Evolutionary conservation across 805 yeast genomes (phyloP), one percentile per base, ranked within the genome.

Genomic region (Cyberlindnera meyerae): DNA sequence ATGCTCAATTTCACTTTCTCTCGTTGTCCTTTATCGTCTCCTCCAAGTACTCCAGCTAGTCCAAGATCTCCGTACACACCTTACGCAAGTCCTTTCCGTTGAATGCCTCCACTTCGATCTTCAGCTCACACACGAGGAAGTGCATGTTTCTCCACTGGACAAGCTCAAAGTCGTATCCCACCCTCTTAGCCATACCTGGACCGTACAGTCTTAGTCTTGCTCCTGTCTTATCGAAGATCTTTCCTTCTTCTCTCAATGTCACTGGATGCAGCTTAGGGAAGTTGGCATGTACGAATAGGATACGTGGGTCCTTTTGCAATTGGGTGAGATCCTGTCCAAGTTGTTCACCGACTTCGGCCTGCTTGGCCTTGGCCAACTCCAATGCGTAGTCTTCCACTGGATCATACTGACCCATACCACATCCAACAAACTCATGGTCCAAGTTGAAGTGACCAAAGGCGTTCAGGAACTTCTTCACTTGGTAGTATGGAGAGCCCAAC

Each of bases 181-280:
- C 64, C 17, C 71, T 60, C 36, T 61, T 58, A 29, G 65, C 64
- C 68, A 76, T 68, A 4, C 74, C 78, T 4, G 72, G 66, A 5
- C 84, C 85, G 45, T 75, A 79, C 11, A 78, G 53, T 41, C 86
- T 58, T n/a, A 68, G 57, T 43, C 84, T 59, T 11, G 69, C 60
- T 3, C 72, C 75, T 8, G 63, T 63, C 18, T 60, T 65, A 29
- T 62, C 60, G 33, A 65, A 57, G 3, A 71, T 62, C 35, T 67
- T 64, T 3, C 65, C 66, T 5, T 62, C 62, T n/a, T 51, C 41
- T 38, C 63, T 68, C 42, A 79, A 62, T 12, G 60, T 58, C 66
- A 79, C 71, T 2, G 86, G 85, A 49, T 80, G 75, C 40, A 79
- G 57, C 53, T 80, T 80, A 7, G 85, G 85, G 60, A 68, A 72